Percentiles rank a stretch among this genome's conserved stretches.
Evolutionary conservation across 768 basidiomycete species (phyloP).

Genomic region (Boletus patriciae): DNA sequence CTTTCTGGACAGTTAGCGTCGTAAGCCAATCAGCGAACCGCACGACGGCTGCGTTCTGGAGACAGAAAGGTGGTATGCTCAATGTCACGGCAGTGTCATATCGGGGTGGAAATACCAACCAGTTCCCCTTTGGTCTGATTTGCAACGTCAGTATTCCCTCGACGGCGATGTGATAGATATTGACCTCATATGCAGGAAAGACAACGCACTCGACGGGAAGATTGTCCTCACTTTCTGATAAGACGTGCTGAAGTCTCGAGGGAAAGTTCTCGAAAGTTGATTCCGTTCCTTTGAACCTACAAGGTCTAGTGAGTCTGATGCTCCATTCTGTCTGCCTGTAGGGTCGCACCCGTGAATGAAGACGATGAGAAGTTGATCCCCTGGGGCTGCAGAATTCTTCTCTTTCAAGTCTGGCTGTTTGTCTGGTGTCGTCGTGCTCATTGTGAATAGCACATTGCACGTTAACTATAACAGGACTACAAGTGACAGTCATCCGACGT

Average conservation of each 20-base stretch:
- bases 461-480: slow-evolving; percentile 17
- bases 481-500: not conserved
- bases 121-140: slow-evolving; percentile 85
- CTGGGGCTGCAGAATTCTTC: slow-evolving; percentile 13
- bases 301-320: slow-evolving; percentile 1
- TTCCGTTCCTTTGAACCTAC: slow-evolving; percentile 60
- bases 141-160: slow-evolving; percentile 13
- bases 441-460: slow-evolving; percentile 4
- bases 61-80: not conserved
- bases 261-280: slow-evolving; percentile 80
- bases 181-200: slow-evolving; percentile 88
- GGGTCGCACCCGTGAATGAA: slow-evolving; percentile 75
- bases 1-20: slow-evolving; percentile 80
- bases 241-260: slow-evolving; percentile 70
- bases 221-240: slow-evolving; percentile 61
- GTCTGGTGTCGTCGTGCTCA: slow-evolving; percentile 10
- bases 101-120: slow-evolving; percentile 45
- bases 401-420: slow-evolving; percentile 6
- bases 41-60: slow-evolving; percentile 74
- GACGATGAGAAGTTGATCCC: slow-evolving; percentile 60
- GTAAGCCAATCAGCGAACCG: slow-evolving; percentile 93
- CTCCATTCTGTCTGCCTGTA: not conserved
- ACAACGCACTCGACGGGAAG: slow-evolving; percentile 68
- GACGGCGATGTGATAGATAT: slow-evolving; percentile 7
- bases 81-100: not conserved